phyloP scores from a whole-genome alignment of 805 yeast species.

The Spathaspora boniae region DNA sequence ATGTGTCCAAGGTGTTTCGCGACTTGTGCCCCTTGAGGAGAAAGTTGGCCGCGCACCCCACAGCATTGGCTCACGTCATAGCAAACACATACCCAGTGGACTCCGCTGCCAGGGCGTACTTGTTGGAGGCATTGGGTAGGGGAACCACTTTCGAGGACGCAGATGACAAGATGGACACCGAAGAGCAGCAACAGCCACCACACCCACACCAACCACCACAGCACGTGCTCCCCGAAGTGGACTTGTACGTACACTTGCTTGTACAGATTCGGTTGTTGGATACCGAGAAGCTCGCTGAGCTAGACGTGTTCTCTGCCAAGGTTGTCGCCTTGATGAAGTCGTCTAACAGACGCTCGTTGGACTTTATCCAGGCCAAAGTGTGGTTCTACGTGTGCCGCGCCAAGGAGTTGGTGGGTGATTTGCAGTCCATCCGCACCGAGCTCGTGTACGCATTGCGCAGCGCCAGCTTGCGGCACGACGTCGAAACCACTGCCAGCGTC shows the following conservation, averaged over 20 bases:
- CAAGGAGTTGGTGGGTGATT: constrained; percentile 56
- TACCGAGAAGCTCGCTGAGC: constrained; percentile 43
- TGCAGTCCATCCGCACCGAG: constrained; percentile 60
- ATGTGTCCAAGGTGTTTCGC: constrained; percentile 79
- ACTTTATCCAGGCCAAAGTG: constrained; percentile 80
- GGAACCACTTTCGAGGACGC: constrained; percentile 13
- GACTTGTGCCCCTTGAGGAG: constrained; percentile 76
- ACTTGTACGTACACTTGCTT: constrained; percentile 73
- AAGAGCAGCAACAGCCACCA: no score
- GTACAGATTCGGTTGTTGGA: constrained; percentile 77
- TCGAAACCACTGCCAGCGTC: constrained; percentile 84
- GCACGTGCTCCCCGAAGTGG: constrained; percentile 67
- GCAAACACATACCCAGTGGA: constrained; percentile 51
- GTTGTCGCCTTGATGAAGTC: constrained; percentile 52
- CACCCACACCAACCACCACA: background rate
- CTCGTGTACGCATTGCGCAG: constrained; percentile 76
- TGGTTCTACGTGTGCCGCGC: constrained; percentile 90
- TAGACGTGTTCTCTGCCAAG: constrained; percentile 51
- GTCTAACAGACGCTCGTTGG: constrained; percentile 80
- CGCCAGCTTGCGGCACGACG: constrained; percentile 87
- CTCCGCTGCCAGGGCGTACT: constrained; percentile 38
- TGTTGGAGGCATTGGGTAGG: constrained; percentile 32
- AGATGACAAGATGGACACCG: constrained; percentile 27
- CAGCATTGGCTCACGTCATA: constrained; percentile 54
- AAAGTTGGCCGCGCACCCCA: constrained; percentile 42